Evolutionary conservation across 139 green algal genomes (phyloP), one percentile per base, ranked within the genome.

Genomic region (Prasinococcaceae sp.): DNA sequence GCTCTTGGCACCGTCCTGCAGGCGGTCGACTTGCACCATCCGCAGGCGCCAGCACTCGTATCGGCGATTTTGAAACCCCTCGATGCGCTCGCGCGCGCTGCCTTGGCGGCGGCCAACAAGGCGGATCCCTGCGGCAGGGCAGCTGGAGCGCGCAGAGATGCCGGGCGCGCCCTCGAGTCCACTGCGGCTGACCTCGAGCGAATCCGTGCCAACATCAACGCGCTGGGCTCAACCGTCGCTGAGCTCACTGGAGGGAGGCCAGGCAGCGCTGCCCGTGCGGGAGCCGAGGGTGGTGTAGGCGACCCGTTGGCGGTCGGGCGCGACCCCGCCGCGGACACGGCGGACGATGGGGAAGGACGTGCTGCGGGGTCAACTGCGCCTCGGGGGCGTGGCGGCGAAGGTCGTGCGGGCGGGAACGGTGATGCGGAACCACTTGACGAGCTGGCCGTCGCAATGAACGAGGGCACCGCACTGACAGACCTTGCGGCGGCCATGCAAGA

Each of bases 61-160:
- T 76, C 60, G 25, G 40, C 66, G 45, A 73, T 94, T 1, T 65
- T 94, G 22, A 81, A 81, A 38, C 76, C 83, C 0, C 63, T 94
- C 47, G 85, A 94, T 60, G 54, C 84, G 29, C 67, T 94, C 24
- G 92, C 85, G 1, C 72, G 85, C 0, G 32, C 64, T 25, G 37
- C 70, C 23, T 50, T 61, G 23, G 30, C 59, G 36, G 22, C 25
- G 30, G 22, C 12, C 35, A 14, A 16, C 35, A 42, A 42, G 35
- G 14, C 35, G 14, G 35, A 19, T 42, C 14, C 14, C 16, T 42
- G 35, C 35, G 16, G 35, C 14, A 16, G 14, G 35, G 35, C 35
- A 42, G 14, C 16, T 42, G 14, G 35, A 42, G 35, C 35, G 23
- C 8, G 39, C 39, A 47, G 39, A 47, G 25, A 9, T 20, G 6